Conservation (phyloP, 306 rosid species). For the Lathyrus tuberosus region DNA sequence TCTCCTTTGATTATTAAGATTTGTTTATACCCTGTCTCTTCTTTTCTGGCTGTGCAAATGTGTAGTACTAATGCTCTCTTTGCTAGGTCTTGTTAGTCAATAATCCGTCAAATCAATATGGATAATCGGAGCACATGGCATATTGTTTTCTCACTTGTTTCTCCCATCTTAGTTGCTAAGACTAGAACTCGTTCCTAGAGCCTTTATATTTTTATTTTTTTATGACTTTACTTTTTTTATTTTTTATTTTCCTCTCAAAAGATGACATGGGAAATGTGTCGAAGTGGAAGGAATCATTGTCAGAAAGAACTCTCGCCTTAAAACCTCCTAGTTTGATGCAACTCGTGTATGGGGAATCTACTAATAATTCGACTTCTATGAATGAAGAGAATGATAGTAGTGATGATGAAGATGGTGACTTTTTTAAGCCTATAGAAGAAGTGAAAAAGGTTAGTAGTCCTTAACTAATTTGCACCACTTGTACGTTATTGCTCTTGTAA, state of each 20-base stretch:
- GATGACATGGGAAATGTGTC: slow-evolving; percentile 72
- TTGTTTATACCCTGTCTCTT: slow-evolving; percentile 13
- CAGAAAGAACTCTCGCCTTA: slow-evolving; percentile 57
- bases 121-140: slow-evolving; percentile 7
- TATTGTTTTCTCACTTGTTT: slow-evolving; percentile 3
- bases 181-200: background rate
- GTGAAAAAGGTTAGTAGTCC: slow-evolving; percentile 67
- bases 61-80: slow-evolving; percentile 6
- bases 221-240: slow-evolving; percentile 24
- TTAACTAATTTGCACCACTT: slow-evolving; percentile 30
- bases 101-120: slow-evolving; percentile 26
- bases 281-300: slow-evolving; percentile 83
- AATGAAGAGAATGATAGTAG: slow-evolving; percentile 53
- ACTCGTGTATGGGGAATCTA: slow-evolving; percentile 79
- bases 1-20: slow-evolving; percentile 24
- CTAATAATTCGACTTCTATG: slow-evolving; percentile 36
- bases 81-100: slow-evolving; percentile 20
- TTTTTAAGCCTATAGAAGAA: slow-evolving; percentile 79
- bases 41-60: slow-evolving; percentile 30
- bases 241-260: slow-evolving; percentile 34
- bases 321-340: slow-evolving; percentile 75
- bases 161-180: slow-evolving; percentile 8
- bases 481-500: slow-evolving; percentile 5
- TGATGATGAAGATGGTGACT: slow-evolving; percentile 72
- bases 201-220: slow-evolving; percentile 36